A percentile compares a stretch with the other conserved stretches of the same genome.
These are phyloP conservation scores for Fusarium verticillioides DNA, from an alignment of 2,329 filamentous ascomycete genomes.

Conservation along the genomic window DNA sequence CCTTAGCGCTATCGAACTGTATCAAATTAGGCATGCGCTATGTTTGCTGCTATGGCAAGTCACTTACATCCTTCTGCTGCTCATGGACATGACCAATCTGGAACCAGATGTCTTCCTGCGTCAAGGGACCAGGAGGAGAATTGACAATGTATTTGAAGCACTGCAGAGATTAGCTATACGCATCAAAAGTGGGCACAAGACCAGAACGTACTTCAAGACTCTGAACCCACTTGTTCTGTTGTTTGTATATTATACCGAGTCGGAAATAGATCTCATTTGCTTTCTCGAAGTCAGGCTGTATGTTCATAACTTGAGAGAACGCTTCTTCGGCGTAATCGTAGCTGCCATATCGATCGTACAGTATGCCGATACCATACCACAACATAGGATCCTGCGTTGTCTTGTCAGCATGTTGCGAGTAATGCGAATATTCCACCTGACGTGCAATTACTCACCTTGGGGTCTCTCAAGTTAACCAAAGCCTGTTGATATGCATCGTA, in stretches of 20 bases:
- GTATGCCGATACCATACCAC: slow-evolving; percentile 98
- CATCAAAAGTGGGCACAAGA: not conserved
- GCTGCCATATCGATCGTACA: slow-evolving; percentile 96
- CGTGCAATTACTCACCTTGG: slow-evolving; percentile 74
- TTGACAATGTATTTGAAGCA: slow-evolving; percentile 99
- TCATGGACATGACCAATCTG: slow-evolving; percentile 99
- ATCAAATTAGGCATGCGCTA: slow-evolving; percentile 48
- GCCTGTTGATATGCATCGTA: slow-evolving; percentile 98
- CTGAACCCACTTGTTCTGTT: slow-evolving; percentile 91
- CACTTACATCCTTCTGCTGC: slow-evolving; percentile 94
- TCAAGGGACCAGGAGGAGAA: slow-evolving; percentile 90
- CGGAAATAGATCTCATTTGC: slow-evolving; percentile 99
- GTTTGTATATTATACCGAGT: slow-evolving; percentile 99
- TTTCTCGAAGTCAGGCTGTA: slow-evolving; percentile 98
- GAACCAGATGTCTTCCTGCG: slow-evolving; percentile 99
- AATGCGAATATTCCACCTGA: not conserved
- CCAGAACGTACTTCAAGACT: slow-evolving; percentile 82
- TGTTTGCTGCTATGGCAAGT: not conserved
- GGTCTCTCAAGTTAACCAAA: slow-evolving; percentile 89
- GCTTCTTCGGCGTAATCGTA: slow-evolving; percentile 97
- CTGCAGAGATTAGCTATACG: slow-evolving; percentile 56
- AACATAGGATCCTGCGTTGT: slow-evolving; percentile 83
- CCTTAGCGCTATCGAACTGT: slow-evolving; percentile 94
- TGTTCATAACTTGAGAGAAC: slow-evolving; percentile 98
- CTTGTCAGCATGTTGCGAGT: slow-evolving; percentile 18